phyloP scores from a whole-genome alignment of 2,329 filamentous ascomycete genomes.

The Aureobasidium sp. region DNA sequence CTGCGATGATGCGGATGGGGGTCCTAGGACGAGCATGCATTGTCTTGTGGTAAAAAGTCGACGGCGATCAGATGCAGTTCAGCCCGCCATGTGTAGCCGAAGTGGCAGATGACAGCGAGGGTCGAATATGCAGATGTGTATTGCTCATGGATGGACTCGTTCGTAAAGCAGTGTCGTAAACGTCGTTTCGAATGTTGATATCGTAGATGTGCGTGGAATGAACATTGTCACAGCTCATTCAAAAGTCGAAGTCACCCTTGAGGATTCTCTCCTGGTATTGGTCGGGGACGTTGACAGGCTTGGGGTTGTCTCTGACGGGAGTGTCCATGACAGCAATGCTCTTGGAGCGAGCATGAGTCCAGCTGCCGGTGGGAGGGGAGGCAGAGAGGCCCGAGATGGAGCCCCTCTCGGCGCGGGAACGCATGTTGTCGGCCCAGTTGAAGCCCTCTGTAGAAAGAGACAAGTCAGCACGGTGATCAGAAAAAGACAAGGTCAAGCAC shows the following conservation, averaged over 20 bases:
- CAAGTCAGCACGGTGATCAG: constrained; percentile 34
- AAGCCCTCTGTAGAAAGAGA: constrained; percentile 71
- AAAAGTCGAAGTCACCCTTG: constrained; percentile 71
- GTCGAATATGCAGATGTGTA: neutral
- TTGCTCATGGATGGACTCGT: neutral
- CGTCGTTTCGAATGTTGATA: neutral
- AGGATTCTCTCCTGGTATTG: constrained; percentile 94
- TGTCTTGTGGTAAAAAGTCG: neutral
- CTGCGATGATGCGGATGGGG: neutral
- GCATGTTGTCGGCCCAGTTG: constrained; percentile 95
- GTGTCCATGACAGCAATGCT: constrained; percentile 57
- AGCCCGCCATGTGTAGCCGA: neutral
- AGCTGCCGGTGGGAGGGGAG: constrained; percentile 26
- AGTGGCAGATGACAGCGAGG: neutral
- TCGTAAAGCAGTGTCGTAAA: constrained; percentile 9
- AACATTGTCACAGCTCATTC: neutral
- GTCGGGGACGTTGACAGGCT: constrained; percentile 60
- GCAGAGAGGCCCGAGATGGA: constrained; percentile 46
- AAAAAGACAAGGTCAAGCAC: constrained; percentile 57
- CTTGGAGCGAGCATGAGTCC: constrained; percentile 58
- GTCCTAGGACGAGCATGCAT: too few relatives aligned
- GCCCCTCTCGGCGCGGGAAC: constrained; percentile 76
- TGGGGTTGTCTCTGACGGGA: constrained; percentile 49
- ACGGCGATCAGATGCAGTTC: neutral
- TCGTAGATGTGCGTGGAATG: neutral